Percentiles rank a stretch among this genome's conserved stretches.
Conservation (phyloP, 768 basidiomycete species). For the Sistotremastrum niveocremeum region DNA sequence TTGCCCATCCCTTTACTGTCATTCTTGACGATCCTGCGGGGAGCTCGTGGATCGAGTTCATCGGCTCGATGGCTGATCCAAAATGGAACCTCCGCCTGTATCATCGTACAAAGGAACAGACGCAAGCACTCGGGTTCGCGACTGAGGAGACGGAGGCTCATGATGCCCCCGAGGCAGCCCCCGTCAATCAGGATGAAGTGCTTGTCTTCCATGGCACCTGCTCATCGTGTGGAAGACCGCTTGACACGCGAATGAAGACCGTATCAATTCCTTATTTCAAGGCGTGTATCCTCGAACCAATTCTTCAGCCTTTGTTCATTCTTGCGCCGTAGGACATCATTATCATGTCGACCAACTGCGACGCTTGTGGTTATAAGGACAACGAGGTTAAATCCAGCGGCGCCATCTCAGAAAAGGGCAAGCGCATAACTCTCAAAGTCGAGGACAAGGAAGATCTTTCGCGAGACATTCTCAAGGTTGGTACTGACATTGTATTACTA, state of each 20-base stretch:
- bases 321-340: conserved; percentile 60
- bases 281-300: conserved; percentile 26
- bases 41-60: conserved; percentile 92
- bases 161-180: conserved; percentile 5
- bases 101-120: conserved; percentile 66
- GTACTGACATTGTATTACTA: conserved; percentile 3
- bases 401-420: conserved; percentile 80
- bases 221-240: conserved; percentile 71
- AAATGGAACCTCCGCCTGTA: conserved; percentile 87
- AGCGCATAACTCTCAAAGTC: conserved; percentile 76
- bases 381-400: conserved; percentile 94
- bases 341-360: conserved; percentile 98
- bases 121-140: conserved; percentile 62
- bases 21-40: conserved; percentile 88
- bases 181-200: conserved; percentile 37
- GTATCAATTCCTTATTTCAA: conserved; percentile 97
- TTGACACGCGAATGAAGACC: conserved; percentile 91
- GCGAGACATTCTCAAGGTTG: conserved; percentile 87
- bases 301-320: background rate
- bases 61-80: conserved; percentile 76
- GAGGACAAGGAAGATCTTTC: conserved; percentile 87
- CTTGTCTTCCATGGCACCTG: conserved; percentile 80
- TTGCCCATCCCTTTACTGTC: conserved; percentile 66
- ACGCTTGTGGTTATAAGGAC: conserved; percentile 88
- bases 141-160: conserved; percentile 25